Evolutionary conservation across 2,329 filamentous ascomycete species (phyloP).

Genomic region (Fusarium marasasianum): DNA sequence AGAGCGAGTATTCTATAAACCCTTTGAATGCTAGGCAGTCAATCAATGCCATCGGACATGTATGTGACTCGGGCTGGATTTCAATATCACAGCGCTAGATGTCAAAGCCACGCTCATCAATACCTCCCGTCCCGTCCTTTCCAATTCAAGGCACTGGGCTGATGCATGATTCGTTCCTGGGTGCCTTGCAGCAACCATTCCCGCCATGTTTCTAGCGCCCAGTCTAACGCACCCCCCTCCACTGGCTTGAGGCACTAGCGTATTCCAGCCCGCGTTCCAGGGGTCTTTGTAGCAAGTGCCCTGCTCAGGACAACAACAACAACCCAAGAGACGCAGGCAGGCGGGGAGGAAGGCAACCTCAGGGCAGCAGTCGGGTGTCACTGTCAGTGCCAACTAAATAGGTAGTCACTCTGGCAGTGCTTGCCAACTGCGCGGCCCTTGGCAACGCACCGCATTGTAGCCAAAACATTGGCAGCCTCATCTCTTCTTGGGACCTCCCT

Average conservation of each 20-base stretch:
- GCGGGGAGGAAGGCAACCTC: neutral
- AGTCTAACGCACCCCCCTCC: conserved; percentile 20
- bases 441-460: conserved; percentile 10
- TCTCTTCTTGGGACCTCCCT: conserved; percentile 31
- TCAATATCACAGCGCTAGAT: conserved; percentile 14
- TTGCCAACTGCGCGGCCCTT: conserved; percentile 16
- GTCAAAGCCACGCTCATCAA: neutral
- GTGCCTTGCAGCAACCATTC: conserved; percentile 33
- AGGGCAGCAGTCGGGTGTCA: neutral
- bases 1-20: neutral
- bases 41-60: neutral
- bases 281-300: conserved; percentile 24
- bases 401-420: conserved; percentile 12
- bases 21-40: neutral
- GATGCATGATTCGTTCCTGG: conserved; percentile 30
- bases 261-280: conserved; percentile 2
- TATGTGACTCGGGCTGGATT: neutral
- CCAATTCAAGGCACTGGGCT: neutral
- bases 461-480: conserved; percentile 42
- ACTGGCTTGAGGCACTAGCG: conserved; percentile 27
- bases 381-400: neutral
- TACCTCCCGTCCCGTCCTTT: conserved; percentile 10
- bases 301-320: neutral
- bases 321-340: neutral
- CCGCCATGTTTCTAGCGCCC: conserved; percentile 27